These are phyloP conservation scores for Beta corolliflora DNA, from an alignment of 179 eudicot species.

Conservation along the genomic window DNA sequence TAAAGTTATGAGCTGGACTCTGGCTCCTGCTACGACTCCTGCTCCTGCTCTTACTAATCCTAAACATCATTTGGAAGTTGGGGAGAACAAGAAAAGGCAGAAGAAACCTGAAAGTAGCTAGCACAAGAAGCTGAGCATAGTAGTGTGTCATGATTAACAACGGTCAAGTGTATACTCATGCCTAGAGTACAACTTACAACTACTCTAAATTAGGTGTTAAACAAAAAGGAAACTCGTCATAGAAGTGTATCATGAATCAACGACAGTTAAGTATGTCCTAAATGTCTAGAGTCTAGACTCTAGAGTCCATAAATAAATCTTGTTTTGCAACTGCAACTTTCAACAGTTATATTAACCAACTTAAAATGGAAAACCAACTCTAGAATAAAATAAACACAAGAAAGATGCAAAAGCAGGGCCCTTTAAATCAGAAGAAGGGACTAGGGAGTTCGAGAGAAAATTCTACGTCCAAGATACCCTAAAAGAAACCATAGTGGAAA, in stretches of 20 bases:
- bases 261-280: neutral
- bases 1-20: conserved; percentile 41
- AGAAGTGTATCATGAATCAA: neutral
- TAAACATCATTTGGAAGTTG: conserved; percentile 12
- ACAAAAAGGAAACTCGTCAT: neutral
- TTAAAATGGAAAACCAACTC: neutral
- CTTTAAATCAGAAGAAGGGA: neutral
- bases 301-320: neutral
- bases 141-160: neutral
- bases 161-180: neutral
- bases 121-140: neutral
- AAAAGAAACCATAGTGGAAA: neutral
- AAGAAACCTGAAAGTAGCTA: neutral
- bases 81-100: neutral
- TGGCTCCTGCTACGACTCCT: conserved; percentile 44
- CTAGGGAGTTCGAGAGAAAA: neutral
- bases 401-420: neutral
- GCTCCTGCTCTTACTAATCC: conserved; percentile 34
- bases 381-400: neutral
- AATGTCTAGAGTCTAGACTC: neutral
- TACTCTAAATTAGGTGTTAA: neutral
- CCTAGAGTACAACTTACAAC: neutral
- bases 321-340: neutral
- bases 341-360: neutral
- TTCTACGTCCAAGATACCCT: neutral